Evolutionary conservation across 1,284 basidiomycete species (phyloP), one percentile per base, ranked within the genome.

Genomic region (Lignosus rhinocerotis): DNA sequence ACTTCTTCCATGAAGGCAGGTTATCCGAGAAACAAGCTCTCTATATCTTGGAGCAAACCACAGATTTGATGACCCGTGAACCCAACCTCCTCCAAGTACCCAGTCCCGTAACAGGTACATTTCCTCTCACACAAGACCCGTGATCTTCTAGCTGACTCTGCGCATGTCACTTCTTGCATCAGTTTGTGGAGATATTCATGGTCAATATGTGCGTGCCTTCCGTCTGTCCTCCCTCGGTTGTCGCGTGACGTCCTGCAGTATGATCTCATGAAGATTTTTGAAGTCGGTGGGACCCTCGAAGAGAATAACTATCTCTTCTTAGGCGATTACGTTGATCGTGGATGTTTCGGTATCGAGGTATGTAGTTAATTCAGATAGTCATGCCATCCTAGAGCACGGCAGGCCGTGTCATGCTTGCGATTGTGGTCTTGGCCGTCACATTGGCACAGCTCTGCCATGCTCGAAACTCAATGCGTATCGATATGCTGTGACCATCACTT

Each of bases 101-200:
- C 67, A 93, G 96, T 61, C 96, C 96, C 34, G 93, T 98, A 59
- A 98, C 95, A 49, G 93, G 94, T 96, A 68, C 67, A 92, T 65
- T 11, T n/a, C 21, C 30, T 41, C 21, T 34, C 6, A 44, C 14
- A 11, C 41, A 14, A 9, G 51, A 47, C 46, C 30, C 41, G 19
- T 19, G 6, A 36, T 47, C 42, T 16, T 38, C 36, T 10, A 12
- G 36, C 11, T 42, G 32, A 38, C 34, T 58, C 59, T 46, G 53
- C 47, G 51, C 56, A 38, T 38, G 31, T 39, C 21, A 19, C 30
- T 49, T 58, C 53, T 51, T 51, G 39, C 46, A 55, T 38, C 65
- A 95, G 94, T 98, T 62, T 96, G 94, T 70, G 96, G 96, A 51
- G 96, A 99, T 78, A 96, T 98, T 54, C 96, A 99, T 73, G 96